Base-by-base conservation (phyloP, 352 stramenopile species). In the Globisporangium parvum region DNA sequence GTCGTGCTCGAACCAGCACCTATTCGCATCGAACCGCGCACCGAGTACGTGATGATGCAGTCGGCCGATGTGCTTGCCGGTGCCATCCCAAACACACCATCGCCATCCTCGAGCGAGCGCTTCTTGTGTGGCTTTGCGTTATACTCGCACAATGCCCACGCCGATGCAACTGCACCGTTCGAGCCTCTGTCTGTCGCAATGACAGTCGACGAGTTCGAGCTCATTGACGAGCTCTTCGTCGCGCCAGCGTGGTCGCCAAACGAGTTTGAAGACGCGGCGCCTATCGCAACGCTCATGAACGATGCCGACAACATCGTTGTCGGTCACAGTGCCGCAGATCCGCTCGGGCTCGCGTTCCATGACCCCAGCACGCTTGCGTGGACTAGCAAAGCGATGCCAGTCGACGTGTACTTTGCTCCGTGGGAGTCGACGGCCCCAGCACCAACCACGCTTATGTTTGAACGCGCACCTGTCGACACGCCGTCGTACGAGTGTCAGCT, bases 81-180 rank as follows among this genome's bases (percentile, higher is more conserved):
- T 26, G 18, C 47, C 17, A 20, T 28, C 47, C 9, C 23, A 24
- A n/a, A 6, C 24, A 24, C 28, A 11, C 15, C 28, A 28, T 52
- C 47, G 3, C 47, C 47, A 28, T 52, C 47, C 2, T 52, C 47
- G 26, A 41, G 18, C 18, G 47, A 52, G 17, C 47, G 41, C 26
- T 18, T 42, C 12, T 12, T 42, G 6, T 11, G 17, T 11, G 37
- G 12, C 37, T 15, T 42, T 33, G 28, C 28, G 9, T 10, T 33
- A 8, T 10, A 8, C 28, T 3, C 28, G 9, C 28, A 33, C 3
- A 33, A 8, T 8, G 28, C 3, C 37, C 4, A 12, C 10, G 12
- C 17, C 37, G 12, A 42, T 3, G 37, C 37, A 18, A 42, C 3
- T 11, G 10, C 37, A 14, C 12, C 37, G 37, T 11, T n/a, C 17